Evolutionary conservation across 225 moss, liverwort and hornwort species (phyloP).

Genomic region (Bryoerythrophyllum caledonicum): DNA sequence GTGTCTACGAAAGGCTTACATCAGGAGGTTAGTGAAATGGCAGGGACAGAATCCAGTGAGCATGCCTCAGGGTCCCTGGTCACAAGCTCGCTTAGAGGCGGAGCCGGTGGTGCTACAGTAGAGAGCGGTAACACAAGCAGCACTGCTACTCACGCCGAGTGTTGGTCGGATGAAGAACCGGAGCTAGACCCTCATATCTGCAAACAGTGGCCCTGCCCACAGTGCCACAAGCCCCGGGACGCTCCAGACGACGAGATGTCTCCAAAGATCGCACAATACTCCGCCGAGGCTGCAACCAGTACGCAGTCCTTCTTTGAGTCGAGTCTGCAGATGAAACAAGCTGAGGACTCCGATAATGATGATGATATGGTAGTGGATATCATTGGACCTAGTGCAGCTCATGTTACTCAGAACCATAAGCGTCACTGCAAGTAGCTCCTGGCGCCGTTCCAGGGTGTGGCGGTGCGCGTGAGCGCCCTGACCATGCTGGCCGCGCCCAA

Average conservation of each 20-base stretch:
- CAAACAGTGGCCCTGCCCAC: constrained; percentile 30
- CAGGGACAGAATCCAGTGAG: background rate
- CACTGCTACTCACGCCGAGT: background rate
- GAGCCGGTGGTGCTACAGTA: background rate
- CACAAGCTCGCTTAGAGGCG: background rate
- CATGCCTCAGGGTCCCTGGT: background rate
- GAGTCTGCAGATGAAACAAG: background rate
- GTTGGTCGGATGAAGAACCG: background rate
- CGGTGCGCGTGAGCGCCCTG: constrained; percentile 40
- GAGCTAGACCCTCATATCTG: constrained; percentile 33
- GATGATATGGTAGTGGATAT: background rate
- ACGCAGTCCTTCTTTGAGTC: constrained; percentile 1
- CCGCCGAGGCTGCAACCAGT: background rate
- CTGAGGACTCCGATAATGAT: background rate
- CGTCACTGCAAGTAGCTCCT: background rate
- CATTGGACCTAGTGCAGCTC: background rate
- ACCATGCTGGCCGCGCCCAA: constrained; percentile 32
- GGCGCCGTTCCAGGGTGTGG: constrained; percentile 39
- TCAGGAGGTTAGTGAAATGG: background rate
- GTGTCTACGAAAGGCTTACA: constrained; percentile 20
- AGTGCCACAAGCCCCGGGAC: constrained; percentile 28
- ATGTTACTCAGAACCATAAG: constrained; percentile 4
- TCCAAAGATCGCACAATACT: background rate
- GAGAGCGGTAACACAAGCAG: background rate
- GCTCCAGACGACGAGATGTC: background rate